Percentiles rank a stretch among this genome's conserved stretches.
Evolutionary conservation across 306 rosid species (phyloP).

Genomic region (Crataegus laevigata): DNA sequence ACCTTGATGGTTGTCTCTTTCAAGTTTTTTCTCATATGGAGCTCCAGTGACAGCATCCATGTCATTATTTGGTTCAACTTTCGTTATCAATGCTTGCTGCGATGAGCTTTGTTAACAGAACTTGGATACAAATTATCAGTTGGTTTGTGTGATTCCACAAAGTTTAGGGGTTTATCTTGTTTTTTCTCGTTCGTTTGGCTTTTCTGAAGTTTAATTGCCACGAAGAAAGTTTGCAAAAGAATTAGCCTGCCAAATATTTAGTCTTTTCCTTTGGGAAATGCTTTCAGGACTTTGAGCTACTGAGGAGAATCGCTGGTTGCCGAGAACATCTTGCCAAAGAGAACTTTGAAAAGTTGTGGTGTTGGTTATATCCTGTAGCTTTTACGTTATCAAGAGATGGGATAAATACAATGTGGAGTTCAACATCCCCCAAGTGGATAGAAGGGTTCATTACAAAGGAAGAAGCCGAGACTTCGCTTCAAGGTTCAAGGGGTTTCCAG

Average conservation of each 20-base stretch:
- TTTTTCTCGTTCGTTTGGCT: neutral
- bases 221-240: neutral
- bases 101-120: too few relatives aligned
- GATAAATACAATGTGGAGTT: slow-evolving; percentile 77
- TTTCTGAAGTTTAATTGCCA: too few relatives aligned
- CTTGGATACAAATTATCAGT: too few relatives aligned
- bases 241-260: neutral
- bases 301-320: slow-evolving; percentile 79
- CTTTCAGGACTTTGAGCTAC: slow-evolving; percentile 70
- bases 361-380: slow-evolving; percentile 96
- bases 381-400: slow-evolving; percentile 52
- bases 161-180: neutral
- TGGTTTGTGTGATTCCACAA: neutral
- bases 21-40: too few relatives aligned
- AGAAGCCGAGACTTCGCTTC: slow-evolving; percentile 88
- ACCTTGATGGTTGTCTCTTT: too few relatives aligned
- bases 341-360: slow-evolving; percentile 91
- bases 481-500: slow-evolving; percentile 71
- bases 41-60: too few relatives aligned
- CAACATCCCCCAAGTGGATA: slow-evolving; percentile 81
- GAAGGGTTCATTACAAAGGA: slow-evolving; percentile 95
- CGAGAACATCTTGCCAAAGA: slow-evolving; percentile 57
- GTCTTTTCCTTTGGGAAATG: slow-evolving; percentile 4
- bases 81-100: too few relatives aligned
- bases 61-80: too few relatives aligned